Conservation (phyloP, 345 rosid genomes). For the Rhodomyrtus tomentosa region DNA sequence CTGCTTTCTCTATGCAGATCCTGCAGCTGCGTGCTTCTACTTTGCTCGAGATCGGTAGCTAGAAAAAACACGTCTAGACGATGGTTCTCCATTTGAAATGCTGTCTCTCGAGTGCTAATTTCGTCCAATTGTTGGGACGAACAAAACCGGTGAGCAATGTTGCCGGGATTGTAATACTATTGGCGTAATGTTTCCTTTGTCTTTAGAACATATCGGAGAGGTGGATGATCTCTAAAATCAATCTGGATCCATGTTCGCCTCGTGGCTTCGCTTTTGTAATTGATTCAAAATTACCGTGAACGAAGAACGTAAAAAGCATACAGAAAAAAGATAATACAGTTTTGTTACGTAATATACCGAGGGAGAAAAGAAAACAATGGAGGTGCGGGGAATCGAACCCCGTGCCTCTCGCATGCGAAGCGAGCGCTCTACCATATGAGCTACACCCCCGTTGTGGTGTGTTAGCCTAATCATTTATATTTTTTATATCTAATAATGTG, state of each 20-base stretch:
- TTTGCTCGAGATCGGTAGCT: neutral
- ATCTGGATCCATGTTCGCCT: neutral
- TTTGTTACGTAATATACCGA: neutral
- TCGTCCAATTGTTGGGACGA: neutral
- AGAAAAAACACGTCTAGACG: neutral
- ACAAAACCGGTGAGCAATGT: neutral
- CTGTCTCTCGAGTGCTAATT: neutral
- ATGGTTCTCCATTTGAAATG: neutral
- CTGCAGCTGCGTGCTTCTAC: neutral
- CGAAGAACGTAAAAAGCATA: neutral
- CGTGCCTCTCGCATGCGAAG: slow-evolving; percentile 99
- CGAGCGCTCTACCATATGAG: slow-evolving; percentile 99
- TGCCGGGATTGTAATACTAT: neutral
- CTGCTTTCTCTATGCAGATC: neutral
- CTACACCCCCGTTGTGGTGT: slow-evolving; percentile 38
- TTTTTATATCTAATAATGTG: fast-evolving
- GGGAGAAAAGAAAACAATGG: slow-evolving; percentile 7
- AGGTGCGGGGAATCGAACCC: slow-evolving; percentile 98
- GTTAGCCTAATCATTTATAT: fast-evolving
- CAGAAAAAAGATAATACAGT: too few relatives aligned
- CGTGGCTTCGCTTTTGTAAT: neutral
- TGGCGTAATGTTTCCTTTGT: neutral
- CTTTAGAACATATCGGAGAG: neutral
- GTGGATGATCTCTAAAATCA: neutral
- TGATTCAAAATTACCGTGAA: neutral